Conservation (phyloP, 306 rosid genomes). For the Cucumis hystrix region DNA sequence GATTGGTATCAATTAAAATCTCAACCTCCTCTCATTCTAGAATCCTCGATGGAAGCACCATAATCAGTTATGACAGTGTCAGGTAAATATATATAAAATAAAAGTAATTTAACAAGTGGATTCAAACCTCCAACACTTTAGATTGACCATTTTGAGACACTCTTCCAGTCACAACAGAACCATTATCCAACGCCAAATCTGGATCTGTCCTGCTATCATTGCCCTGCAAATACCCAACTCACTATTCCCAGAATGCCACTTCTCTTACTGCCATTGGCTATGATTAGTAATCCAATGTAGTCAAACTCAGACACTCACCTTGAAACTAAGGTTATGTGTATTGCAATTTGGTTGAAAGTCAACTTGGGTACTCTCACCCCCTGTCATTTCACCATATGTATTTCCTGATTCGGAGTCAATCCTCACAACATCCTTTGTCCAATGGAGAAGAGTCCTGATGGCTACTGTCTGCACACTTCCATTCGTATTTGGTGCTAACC, state of each 20-base stretch:
- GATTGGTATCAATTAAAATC: not conserved
- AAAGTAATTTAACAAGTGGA: slow-evolving; percentile 10
- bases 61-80: not conserved
- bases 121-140: slow-evolving; percentile 66
- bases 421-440: slow-evolving; percentile 33
- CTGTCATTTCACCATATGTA: slow-evolving; percentile 25
- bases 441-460: slow-evolving; percentile 18
- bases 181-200: slow-evolving; percentile 19
- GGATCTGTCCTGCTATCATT: slow-evolving; percentile 36
- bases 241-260: slow-evolving; percentile 54
- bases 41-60: not conserved
- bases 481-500: slow-evolving; percentile 24
- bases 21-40: not conserved
- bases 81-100: not conserved
- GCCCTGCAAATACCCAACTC: slow-evolving; percentile 79
- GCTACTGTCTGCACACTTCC: slow-evolving; percentile 22
- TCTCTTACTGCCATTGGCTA: slow-evolving; percentile 58
- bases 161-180: slow-evolving; percentile 28
- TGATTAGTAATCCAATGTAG: slow-evolving; percentile 53
- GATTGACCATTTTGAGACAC: slow-evolving; percentile 35
- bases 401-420: slow-evolving; percentile 30
- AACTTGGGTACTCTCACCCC: slow-evolving; percentile 33
- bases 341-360: slow-evolving; percentile 29
- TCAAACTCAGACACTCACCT: slow-evolving; percentile 78
- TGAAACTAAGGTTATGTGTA: slow-evolving; percentile 48